Evolutionary conservation across 1,284 basidiomycete genomes (phyloP), one percentile per base, ranked within the genome.

Genomic region (Meripilus lineatus): DNA sequence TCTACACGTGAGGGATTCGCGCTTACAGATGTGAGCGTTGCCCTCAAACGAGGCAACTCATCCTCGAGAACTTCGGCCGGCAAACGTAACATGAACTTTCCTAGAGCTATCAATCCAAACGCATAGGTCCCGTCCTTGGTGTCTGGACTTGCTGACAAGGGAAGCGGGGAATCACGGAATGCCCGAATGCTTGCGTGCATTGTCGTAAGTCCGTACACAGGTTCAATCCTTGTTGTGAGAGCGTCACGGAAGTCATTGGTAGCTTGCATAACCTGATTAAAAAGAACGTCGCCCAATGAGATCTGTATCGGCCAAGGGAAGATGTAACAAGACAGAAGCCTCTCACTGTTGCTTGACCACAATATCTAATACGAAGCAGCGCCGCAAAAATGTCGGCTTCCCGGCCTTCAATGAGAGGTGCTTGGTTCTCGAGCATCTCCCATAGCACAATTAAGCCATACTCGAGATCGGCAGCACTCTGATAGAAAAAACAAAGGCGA

Each of bases 51-150:
- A 36, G 89, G 89, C 38, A 92, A 59, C 53, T 91, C 89, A 50
- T 92, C 89, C 61, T 92, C 89, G 24, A 90, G 75, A 34, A 92
- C 81, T 58, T 91, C 89, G 7, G 77, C 71, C 8, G 89, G 89
- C 17, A 92, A 67, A 28, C 82, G 77, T 49, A 90, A 63, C 51
- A 89, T 80, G 53, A 90, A 88, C 61, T 84, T 89, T 26, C 84
- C 88, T 10, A 92, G 63, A 1, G 84, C 84, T 50, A 89, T 81
- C 47, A 92, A 69, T 1, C 85, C 89, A 61, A 89, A 90, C 3
- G 86, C 86, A 59, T 82, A 85, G 2, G 84, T 79, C 10, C 77
- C 66, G 14, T 80, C 69, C 57, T 79, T 85, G 43, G 72, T 67
- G 26, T 78, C 75, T 25, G 60, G 65, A 35, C 70, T 71, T 15